These are phyloP conservation scores for Paxillus ammoniavirescens DNA, from an alignment of 768 basidiomycete species.

Conservation along the genomic window DNA sequence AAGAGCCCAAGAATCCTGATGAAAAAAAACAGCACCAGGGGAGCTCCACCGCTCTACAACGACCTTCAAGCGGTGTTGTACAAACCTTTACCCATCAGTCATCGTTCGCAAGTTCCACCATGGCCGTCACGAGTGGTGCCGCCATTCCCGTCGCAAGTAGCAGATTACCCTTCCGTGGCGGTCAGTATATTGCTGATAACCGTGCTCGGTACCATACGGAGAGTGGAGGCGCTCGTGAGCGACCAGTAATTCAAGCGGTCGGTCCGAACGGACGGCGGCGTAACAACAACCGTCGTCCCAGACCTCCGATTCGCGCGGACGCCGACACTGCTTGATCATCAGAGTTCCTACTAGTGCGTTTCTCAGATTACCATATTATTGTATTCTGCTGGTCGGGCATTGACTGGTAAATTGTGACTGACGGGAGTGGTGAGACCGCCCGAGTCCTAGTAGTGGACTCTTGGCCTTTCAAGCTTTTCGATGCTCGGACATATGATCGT, in stretches of 20 bases:
- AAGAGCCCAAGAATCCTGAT: constrained; percentile 21
- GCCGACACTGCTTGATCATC: background rate
- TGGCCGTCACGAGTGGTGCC: background rate
- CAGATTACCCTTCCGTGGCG: background rate
- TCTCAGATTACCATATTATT: background rate
- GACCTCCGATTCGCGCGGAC: constrained; percentile 1
- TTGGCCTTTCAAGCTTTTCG: too few species aligned
- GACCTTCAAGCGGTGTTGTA: background rate
- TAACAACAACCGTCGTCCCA: background rate
- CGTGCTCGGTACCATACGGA: background rate
- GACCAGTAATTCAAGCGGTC: background rate
- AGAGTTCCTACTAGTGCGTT: background rate
- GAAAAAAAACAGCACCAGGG: background rate
- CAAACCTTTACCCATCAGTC: background rate
- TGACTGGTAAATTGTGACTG: too few species aligned
- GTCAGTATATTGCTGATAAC: background rate
- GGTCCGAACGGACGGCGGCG: background rate
- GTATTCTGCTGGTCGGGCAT: too few species aligned
- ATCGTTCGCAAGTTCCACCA: background rate
- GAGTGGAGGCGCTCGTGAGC: background rate
- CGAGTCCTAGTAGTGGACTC: too few species aligned
- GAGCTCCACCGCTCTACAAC: background rate
- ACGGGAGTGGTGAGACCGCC: too few species aligned
- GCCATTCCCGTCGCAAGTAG: background rate
- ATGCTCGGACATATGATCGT: background rate